A percentile compares a stretch with the other conserved stretches of the same genome.
These are phyloP conservation scores for Stentor coeruleus DNA, from an alignment of 73 alveolate genomes.

Conservation along the genomic window DNA sequence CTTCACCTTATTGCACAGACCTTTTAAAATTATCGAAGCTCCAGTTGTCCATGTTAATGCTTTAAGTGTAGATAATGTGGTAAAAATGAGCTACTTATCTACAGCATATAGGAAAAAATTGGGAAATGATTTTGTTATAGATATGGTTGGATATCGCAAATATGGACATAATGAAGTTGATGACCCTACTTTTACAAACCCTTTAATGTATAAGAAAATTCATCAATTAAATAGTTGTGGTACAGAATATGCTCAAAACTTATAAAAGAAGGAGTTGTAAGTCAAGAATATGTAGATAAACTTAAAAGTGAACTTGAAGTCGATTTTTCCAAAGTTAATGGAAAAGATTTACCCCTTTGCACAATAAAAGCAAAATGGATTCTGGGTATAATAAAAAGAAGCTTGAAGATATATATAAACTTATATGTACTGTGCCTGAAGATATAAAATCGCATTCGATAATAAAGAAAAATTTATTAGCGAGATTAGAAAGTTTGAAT, in stretches of 20 bases:
- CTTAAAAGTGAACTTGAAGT: not conserved
- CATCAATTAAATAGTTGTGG: slow-evolving; percentile 32
- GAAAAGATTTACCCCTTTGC: not conserved
- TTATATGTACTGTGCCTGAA: not conserved
- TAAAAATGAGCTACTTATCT: slow-evolving; percentile 45
- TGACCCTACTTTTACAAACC: slow-evolving; percentile 80
- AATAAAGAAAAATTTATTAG: not conserved
- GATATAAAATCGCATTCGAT: not conserved
- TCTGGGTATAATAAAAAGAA: not conserved
- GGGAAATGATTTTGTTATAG: slow-evolving; percentile 55
- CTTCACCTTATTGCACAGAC: slow-evolving; percentile 49
- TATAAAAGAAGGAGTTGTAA: slow-evolving; percentile 37
- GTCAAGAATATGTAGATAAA: slow-evolving; percentile 40
- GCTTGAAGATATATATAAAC: slow-evolving; percentile 1
- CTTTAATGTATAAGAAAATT: slow-evolving; percentile 53
- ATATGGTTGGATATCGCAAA: slow-evolving; percentile 87
- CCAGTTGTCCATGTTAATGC: slow-evolving; percentile 65
- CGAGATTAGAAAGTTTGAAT: slow-evolving; percentile 47
- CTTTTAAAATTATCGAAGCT: slow-evolving; percentile 44
- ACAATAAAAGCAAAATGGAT: not conserved
- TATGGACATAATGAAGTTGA: slow-evolving; percentile 96
- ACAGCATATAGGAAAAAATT: slow-evolving; percentile 36
- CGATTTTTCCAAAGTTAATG: not conserved
- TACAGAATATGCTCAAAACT: slow-evolving; percentile 34
- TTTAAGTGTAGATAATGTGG: slow-evolving; percentile 33